Evolutionary conservation across 768 basidiomycete species (phyloP).

Genomic region (Lentinula edodes): DNA sequence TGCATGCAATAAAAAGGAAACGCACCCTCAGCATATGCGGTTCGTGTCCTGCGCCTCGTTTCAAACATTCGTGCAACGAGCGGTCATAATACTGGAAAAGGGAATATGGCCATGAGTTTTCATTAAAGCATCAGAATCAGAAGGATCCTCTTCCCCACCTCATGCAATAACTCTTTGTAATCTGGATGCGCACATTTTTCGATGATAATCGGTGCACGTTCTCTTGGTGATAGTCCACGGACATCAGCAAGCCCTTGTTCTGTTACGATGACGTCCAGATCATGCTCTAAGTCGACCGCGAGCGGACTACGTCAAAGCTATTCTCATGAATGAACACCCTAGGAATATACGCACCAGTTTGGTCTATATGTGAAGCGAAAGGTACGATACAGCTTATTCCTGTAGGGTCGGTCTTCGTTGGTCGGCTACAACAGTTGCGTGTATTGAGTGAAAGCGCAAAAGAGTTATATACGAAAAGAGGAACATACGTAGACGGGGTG

Average conservation of each 20-base stretch:
- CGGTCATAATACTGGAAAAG: slow-evolving; percentile 35
- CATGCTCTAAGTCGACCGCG: slow-evolving; percentile 28
- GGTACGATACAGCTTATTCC: slow-evolving; percentile 47
- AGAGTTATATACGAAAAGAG: neutral
- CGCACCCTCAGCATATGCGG: slow-evolving; percentile 41
- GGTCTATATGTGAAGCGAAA: slow-evolving; percentile 42
- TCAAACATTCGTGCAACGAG: slow-evolving; percentile 36
- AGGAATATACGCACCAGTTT: slow-evolving; percentile 31
- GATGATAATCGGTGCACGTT: slow-evolving; percentile 41
- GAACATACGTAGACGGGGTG: slow-evolving; percentile 34
- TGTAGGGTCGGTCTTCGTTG: slow-evolving; percentile 41
- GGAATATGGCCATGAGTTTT: neutral
- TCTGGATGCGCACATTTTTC: slow-evolving; percentile 44
- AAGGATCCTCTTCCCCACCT: slow-evolving; percentile 19
- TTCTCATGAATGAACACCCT: neutral
- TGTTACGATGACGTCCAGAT: slow-evolving; percentile 41
- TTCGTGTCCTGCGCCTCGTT: slow-evolving; percentile 38
- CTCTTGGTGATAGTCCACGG: slow-evolving; percentile 39
- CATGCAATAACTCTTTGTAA: slow-evolving; percentile 34
- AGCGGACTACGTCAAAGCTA: neutral
- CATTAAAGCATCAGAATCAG: neutral
- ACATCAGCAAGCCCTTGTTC: slow-evolving; percentile 46
- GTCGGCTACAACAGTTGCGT: slow-evolving; percentile 23
- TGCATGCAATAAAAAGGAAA: neutral
- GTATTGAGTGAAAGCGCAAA: too few species aligned